Percentiles rank a stretch among this genome's conserved stretches.
Conservation (phyloP, 2,329 filamentous ascomycete species). For the Colletotrichum abscissum region DNA sequence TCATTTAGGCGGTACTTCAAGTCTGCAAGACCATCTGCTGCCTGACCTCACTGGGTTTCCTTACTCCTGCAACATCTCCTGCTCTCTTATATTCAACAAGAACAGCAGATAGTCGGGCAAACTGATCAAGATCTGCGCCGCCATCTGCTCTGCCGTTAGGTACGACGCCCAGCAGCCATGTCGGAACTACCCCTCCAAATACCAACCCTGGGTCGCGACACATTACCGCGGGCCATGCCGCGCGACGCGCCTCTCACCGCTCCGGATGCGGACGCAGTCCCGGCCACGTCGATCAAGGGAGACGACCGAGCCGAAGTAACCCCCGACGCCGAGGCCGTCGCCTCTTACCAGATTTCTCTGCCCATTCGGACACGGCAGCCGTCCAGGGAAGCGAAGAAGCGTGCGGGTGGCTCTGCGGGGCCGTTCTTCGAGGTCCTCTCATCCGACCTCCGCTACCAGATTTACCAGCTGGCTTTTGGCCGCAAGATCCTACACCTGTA, state of each 20-base stretch:
- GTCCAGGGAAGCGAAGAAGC: background rate
- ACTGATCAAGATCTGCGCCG: background rate
- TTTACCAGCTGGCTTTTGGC: constrained; percentile 34
- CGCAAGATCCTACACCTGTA: constrained; percentile 32
- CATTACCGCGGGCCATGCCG: background rate
- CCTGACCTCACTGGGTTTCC: background rate
- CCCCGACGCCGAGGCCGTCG: background rate
- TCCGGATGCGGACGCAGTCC: constrained; percentile 30
- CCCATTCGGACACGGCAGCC: constrained; percentile 4
- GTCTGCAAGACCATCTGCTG: background rate
- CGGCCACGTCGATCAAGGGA: constrained; percentile 9
- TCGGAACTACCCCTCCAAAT: constrained; percentile 2
- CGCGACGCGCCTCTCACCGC: constrained; percentile 24
- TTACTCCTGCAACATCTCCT: background rate
- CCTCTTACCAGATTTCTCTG: background rate
- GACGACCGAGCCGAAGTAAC: background rate
- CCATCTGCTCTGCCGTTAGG: background rate
- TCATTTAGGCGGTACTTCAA: background rate
- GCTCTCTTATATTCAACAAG: background rate
- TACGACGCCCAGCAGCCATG: constrained; percentile 21
- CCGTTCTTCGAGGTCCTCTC: constrained; percentile 34
- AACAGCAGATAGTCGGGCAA: background rate
- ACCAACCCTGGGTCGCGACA: constrained; percentile 17
- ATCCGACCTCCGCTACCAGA: constrained; percentile 33
- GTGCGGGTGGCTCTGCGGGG: background rate